Percentiles rank a stretch among this genome's conserved stretches.
phyloP scores from a whole-genome alignment of 176 grass and related monocot species.

The Avena eriantha region DNA sequence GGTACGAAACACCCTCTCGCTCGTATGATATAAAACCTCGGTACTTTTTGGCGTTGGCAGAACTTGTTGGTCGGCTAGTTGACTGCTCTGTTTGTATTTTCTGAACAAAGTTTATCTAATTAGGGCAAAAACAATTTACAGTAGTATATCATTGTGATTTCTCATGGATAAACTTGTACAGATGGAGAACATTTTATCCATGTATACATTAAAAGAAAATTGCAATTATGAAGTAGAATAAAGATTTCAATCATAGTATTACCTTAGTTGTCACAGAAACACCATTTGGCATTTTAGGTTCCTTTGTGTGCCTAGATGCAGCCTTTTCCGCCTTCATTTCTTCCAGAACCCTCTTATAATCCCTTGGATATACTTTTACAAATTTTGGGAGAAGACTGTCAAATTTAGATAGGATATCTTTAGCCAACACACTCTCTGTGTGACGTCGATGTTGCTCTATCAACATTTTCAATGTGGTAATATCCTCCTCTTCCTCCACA shows the following conservation, averaged over 20 bases:
- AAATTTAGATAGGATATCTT: slow-evolving; percentile 78
- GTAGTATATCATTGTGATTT: slow-evolving; percentile 30
- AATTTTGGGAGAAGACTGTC: slow-evolving; percentile 81
- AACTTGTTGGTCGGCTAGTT: slow-evolving; percentile 63
- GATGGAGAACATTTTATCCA: neutral
- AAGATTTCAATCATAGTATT: slow-evolving; percentile 26
- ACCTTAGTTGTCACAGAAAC: slow-evolving; percentile 69
- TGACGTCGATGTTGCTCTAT: slow-evolving; percentile 92
- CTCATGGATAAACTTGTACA: neutral
- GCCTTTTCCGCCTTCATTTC: slow-evolving; percentile 67
- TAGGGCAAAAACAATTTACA: slow-evolving; percentile 20
- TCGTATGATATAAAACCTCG: slow-evolving; percentile 92
- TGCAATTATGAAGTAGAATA: neutral
- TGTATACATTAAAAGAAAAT: slow-evolving; percentile 9
- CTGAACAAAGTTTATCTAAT: slow-evolving; percentile 53
- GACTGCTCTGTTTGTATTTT: slow-evolving; percentile 39
- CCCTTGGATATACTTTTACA: slow-evolving; percentile 92
- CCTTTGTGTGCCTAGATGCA: slow-evolving; percentile 52
- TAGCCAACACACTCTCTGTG: slow-evolving; percentile 74
- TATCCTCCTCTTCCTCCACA: slow-evolving; percentile 90
- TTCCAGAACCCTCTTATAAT: slow-evolving; percentile 88
- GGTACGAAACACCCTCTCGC: slow-evolving; percentile 80
- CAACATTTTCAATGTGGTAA: slow-evolving; percentile 87
- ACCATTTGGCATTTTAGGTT: slow-evolving; percentile 59
- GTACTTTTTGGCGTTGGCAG: slow-evolving; percentile 70